Evolutionary conservation across 108 stramenopile species (phyloP), one percentile per base, ranked within the genome.

Genomic region (Craspedostauros australis): DNA sequence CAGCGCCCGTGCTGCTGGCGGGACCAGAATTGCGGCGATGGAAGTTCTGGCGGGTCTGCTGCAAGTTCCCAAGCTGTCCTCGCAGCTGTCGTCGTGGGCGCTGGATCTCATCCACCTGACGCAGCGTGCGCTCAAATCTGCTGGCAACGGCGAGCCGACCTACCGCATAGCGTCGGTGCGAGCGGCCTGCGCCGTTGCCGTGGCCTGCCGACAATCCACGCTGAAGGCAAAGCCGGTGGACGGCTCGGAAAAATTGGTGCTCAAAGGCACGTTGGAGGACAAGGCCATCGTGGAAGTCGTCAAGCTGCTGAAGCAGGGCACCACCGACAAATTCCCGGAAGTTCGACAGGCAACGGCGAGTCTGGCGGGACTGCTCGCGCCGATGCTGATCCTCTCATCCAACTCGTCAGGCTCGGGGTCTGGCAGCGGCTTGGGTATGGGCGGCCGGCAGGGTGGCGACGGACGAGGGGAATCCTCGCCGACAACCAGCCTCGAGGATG

Each of bases 221-320:
- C 14, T 68, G 28, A 43, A 34, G 16, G 65, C 76, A 18, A 62
- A 52, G 14, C 25, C 41, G 12, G 9, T 68, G 16, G 42, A 57
- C 20, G 59, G 59, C 14, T 41, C 28, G 14, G 65, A 63, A 7
- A 57, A 55, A 19, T 72, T 86, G 20, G 54, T 80, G 6, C 31
- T 80, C 8, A 66, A 70, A 18, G 79, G 79, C 2, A 80, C 76
- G 16, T 46, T 86, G 69, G 90, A 92, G 54, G 90, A 84, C 20
- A 68, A 54, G 50, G 77, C 75, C 12, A 61, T 79, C 8, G 20
- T 68, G 4, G 90, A 91, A 61, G 64, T 72, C 15, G 57, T 83
- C 18, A 85, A 80, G 50, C 45, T 91, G 9, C 40, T 87, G 5
- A 83, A 75, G 28, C 71, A 73, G 51, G 86, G 84, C 14, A 48